A percentile compares a stretch with the other conserved stretches of the same genome.
Evolutionary conservation across 176 grass and related monocot species (phyloP).

Genomic region (Chloris gayana): DNA sequence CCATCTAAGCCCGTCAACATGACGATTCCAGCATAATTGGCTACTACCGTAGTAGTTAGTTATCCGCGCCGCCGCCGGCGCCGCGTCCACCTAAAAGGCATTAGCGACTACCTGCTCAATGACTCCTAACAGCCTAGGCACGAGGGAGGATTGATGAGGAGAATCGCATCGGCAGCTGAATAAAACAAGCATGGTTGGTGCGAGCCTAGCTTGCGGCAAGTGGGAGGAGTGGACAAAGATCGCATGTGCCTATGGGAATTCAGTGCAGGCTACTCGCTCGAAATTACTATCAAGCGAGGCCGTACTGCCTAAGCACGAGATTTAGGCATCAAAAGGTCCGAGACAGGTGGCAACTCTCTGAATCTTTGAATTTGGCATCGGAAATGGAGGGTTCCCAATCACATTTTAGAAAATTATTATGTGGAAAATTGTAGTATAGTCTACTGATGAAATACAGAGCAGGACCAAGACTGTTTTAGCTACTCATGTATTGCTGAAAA

Average conservation of each 20-base stretch:
- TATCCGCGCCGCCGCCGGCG: neutral
- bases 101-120: neutral
- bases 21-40: constrained; percentile 14
- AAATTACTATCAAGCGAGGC: constrained; percentile 5
- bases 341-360: neutral
- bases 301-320: constrained; percentile 8
- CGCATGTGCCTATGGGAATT: constrained; percentile 27
- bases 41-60: neutral
- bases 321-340: neutral
- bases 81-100: neutral
- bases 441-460: neutral
- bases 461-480: neutral
- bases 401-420: neutral
- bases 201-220: neutral
- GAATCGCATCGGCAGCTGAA: constrained; percentile 2
- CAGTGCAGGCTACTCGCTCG: constrained; percentile 9
- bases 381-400: neutral
- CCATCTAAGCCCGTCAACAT: too few species aligned
- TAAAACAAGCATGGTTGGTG: constrained; percentile 27
- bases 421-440: neutral
- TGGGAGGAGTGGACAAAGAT: constrained; percentile 34
- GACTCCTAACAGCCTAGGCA: constrained; percentile 16
- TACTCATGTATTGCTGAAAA: neutral
- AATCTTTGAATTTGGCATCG: neutral
- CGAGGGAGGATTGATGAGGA: neutral